Evolutionary conservation across 1,284 basidiomycete species (phyloP), one percentile per base, ranked within the genome.

Genomic region (Rhizopogon hawkerae): DNA sequence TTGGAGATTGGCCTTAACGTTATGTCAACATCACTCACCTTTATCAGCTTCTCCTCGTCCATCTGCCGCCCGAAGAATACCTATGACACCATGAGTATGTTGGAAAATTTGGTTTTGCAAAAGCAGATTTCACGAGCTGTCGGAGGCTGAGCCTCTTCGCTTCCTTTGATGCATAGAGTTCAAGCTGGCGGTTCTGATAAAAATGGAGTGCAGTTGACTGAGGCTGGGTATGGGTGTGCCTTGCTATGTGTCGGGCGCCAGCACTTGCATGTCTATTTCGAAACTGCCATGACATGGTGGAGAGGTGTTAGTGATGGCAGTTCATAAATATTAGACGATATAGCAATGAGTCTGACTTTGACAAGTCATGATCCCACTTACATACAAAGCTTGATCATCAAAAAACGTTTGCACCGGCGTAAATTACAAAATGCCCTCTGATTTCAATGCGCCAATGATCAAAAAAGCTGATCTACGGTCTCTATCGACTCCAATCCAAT

Each of bases 121-220:
- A 9, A 54, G 56, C 26, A 50, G 53, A 51, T 60, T 74, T 57
- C 70, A 92, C 89, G 61, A 93, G 75, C 61, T 93, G 91, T 46
- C 90, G 74, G 26, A 93, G 71, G 13, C 87, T 89, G 57, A 92
- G 70, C 45, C 83, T 73, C 50, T 85, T 81, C 0, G 88, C 81
- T 50, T 85, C 76, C 59, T 78, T 84, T 26, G 81, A 75, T 1
- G 89, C 89, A 76, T 89, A 92, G 5, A 84, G 69, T 57, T 92
- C 91, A 43, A 93, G 70, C 48, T 89, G 86, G 57, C 78, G 78
- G 60, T 92, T 93, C 58, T 89, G 85, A 62, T 93, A 93, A 63
- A 93, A 93, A 58, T 89, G 85, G 10, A 75, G 64, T 14, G 75
- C 71, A 13, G 74, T 76, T n/a, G 78, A 77, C 55, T 69, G 61